These are phyloP conservation scores for Ustilago crameri DNA, from an alignment of 1,284 basidiomycete genomes.

Conservation along the genomic window DNA sequence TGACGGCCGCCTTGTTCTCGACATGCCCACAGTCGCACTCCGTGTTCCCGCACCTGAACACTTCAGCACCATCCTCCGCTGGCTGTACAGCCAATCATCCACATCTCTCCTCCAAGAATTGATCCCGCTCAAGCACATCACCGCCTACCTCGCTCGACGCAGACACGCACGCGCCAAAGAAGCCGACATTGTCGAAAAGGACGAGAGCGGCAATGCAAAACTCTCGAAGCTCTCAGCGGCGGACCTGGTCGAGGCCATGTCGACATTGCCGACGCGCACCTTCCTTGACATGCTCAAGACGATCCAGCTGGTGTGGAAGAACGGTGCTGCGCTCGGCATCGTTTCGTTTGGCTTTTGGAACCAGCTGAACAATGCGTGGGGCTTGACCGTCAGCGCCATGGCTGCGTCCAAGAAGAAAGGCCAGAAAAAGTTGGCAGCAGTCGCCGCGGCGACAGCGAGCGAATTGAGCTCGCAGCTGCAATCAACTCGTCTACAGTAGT, in stretches of 20 bases:
- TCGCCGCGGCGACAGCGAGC: constrained; percentile 10
- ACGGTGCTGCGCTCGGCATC: constrained; percentile 50
- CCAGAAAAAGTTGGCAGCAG: background rate
- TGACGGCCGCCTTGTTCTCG: constrained; percentile 8
- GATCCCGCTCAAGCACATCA: constrained; percentile 38
- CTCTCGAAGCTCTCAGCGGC: constrained; percentile 8
- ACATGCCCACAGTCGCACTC: constrained; percentile 31
- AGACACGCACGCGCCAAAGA: background rate
- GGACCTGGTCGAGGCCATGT: constrained; percentile 39
- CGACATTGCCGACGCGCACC: constrained; percentile 23
- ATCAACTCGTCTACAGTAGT: constrained; percentile 20
- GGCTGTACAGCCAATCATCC: constrained; percentile 41
- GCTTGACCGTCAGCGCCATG: constrained; percentile 34
- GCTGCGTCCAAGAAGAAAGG: constrained; percentile 17
- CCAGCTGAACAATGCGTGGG: constrained; percentile 42
- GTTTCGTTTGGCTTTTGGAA: constrained; percentile 36
- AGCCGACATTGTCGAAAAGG: background rate
- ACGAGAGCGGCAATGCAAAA: background rate
- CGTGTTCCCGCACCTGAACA: constrained; percentile 25
- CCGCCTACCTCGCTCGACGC: constrained; percentile 20
- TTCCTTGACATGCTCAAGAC: constrained; percentile 33
- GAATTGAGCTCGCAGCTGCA: constrained; percentile 17
- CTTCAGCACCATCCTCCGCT: constrained; percentile 36
- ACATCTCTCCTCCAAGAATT: constrained; percentile 38
- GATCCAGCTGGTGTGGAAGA: constrained; percentile 50